Base-by-base conservation (phyloP, 225 moss, liverwort and hornwort species). In the Anthoceros angustus region DNA sequence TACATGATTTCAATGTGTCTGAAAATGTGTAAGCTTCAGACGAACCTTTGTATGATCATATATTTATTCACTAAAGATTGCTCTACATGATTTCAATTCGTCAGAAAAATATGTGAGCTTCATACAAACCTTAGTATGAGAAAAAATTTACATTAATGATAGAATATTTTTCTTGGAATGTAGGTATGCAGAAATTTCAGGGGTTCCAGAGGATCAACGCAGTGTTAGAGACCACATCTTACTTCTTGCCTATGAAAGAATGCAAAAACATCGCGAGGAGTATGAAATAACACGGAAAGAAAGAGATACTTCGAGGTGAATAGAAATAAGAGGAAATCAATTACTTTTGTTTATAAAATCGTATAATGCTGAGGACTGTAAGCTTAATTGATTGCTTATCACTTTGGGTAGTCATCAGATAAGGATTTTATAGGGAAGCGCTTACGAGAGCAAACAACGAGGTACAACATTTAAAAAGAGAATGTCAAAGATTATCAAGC, bases 381-480 rank as follows among this genome's bases (percentile, higher is more conserved):
- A n/a, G 32, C 32, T 32, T 32, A 32, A 32, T 32, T 32, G 32
- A 32, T 32, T 32, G 32, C 32, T 32, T 32, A 32, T 32, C 32
- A 32, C 2, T 32, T 32, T 32, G 32, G 32, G 4, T 32, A 32
- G 32, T 23, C 11, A 0, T 5, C 8, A 16, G 64, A 23, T 10
- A 40, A 21, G 49, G 40, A 2, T 41, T 61, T 32, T 83, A 69
- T 79, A 95, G 95, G 82, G 95, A 91, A 80, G 79, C 82, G 65
- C 77, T 91, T 75, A 73, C 76, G 62, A 80, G 86, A 84, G 83
- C 88, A 80, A 91, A 87, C 76, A 76, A 80, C 71, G 88, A 91
- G 77, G 85, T 95, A 74, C 86, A 84, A 82, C 88, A 79, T 76
- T 73, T 95, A 70, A 72, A 50, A 4, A 77, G 86, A 23, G 91